Base-by-base conservation (phyloP, 148 eudicot genomes). In the Gaultheria prostrata region DNA sequence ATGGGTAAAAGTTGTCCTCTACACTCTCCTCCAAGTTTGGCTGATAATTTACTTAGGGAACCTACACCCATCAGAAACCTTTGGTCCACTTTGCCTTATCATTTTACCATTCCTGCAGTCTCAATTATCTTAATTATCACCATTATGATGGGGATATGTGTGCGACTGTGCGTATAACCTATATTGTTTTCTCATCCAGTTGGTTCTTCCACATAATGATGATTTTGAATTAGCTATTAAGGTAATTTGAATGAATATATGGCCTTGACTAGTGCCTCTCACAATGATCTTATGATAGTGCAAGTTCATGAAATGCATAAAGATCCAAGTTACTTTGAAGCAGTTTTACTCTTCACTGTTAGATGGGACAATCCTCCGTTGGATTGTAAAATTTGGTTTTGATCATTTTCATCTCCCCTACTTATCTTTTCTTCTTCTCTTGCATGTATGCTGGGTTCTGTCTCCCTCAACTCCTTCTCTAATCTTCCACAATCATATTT, bases 21-120 rank as follows among this genome's bases (percentile, higher is more conserved):
- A 28, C 18, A 18, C 20, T 18, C n/a, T n/a, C n/a, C n/a, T 71
- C 46, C 76, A 12, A 30, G 82, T 89, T 93, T 35, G 76, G 46
- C 77, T 73, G 49, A 73, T 73, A 18, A 39, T 33, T 39, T 33
- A 9, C 26, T 20, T 39, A 35, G 20, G 46, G 77, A 72, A 18
- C 49, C 48, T 1, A 18, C 45, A 73, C 43, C 75, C 48, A 73
- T 8, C 24, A 0, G 50, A 39, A 33, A 73, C 48, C 48, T 73
- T 73, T 8, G 12, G n/a, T 35, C 49, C 49, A 6, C 48, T 14
- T 39, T 24, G 1, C 24, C 12, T 73, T 39, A 15, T 72, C 3
- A 20, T 33, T 39, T 71, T 73, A 33, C 26, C 77, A 73, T 17
- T 35, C 48, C 24, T 73, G 49, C 50, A 73, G 77, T 73, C 45